Evolutionary conservation across 169 alveolate species (phyloP).

Genomic region (Babesia ovis): DNA sequence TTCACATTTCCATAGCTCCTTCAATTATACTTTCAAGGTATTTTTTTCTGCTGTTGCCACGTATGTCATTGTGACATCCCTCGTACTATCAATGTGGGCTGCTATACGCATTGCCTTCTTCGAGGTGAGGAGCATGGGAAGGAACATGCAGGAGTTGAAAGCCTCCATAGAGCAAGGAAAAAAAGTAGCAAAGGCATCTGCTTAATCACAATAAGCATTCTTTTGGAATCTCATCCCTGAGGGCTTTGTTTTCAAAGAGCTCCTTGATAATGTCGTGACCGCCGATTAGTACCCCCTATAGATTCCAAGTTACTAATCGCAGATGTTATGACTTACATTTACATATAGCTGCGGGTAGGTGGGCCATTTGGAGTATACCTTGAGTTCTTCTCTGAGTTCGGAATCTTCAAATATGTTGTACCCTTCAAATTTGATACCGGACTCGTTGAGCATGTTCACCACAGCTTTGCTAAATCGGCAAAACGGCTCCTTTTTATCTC

Average conservation of each 20-base stretch:
- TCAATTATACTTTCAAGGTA: not conserved
- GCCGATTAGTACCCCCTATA: conserved; percentile 72
- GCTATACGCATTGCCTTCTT: not conserved
- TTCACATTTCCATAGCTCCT: conserved; percentile 6
- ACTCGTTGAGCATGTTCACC: conserved; percentile 72
- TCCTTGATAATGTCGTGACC: conserved; percentile 80
- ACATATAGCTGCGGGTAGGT: conserved; percentile 91
- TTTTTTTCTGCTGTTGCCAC: not conserved
- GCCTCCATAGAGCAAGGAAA: not conserved
- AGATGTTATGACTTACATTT: conserved; percentile 66
- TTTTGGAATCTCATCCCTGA: conserved; percentile 63
- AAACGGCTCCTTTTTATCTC: conserved; percentile 79
- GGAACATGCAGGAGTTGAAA: not conserved
- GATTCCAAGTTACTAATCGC: not conserved
- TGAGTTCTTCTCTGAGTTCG: conserved; percentile 83
- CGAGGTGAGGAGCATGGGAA: not conserved
- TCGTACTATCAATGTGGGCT: not conserved
- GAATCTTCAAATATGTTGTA: conserved; percentile 85
- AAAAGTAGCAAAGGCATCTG: not conserved
- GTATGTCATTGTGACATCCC: not conserved
- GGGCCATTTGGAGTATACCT: conserved; percentile 91
- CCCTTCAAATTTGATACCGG: conserved; percentile 73
- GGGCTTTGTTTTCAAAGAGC: conserved; percentile 67
- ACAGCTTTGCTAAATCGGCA: conserved; percentile 80
- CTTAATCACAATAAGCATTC: conserved; percentile 24